A percentile compares a stretch with the other conserved stretches of the same genome.
Evolutionary conservation across 2,329 filamentous ascomycete genomes (phyloP).

Genomic region (Hypoxylon sp.): DNA sequence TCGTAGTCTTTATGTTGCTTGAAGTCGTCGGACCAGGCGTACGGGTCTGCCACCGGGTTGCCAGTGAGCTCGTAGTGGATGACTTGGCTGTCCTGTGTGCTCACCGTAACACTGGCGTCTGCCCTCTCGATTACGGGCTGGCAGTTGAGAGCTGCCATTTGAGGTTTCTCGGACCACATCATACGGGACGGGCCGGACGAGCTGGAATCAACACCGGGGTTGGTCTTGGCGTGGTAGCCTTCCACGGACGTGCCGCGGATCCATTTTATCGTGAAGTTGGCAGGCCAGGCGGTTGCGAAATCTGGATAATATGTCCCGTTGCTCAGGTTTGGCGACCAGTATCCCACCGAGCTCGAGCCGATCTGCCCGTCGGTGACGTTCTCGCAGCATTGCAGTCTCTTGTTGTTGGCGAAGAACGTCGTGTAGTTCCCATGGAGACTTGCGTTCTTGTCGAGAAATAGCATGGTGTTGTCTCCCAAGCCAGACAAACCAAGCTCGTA

Average conservation of each 20-base stretch:
- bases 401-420: conserved; percentile 26
- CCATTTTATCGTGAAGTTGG: conserved; percentile 36
- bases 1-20: conserved; percentile 6
- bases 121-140: conserved; percentile 30
- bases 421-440: conserved; percentile 12
- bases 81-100: conserved; percentile 11
- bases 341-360: conserved; percentile 24
- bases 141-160: conserved; percentile 32
- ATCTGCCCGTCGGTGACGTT: conserved; percentile 19
- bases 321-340: conserved; percentile 27
- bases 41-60: conserved; percentile 8
- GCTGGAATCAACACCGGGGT: background rate
- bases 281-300: conserved; percentile 15
- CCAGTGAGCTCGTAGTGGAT: conserved; percentile 12
- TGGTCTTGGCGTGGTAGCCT: conserved; percentile 7
- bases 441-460: conserved; percentile 4
- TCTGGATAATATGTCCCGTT: conserved; percentile 6
- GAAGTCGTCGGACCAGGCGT: conserved; percentile 20
- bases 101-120: conserved; percentile 21
- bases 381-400: conserved; percentile 26
- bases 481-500: conserved; percentile 23
- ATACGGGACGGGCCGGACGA: background rate
- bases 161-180: conserved; percentile 23
- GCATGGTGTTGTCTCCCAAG: conserved; percentile 8
- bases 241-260: conserved; percentile 24